phyloP scores from a whole-genome alignment of 331 rosid species.

The Spiraea crenata region DNA sequence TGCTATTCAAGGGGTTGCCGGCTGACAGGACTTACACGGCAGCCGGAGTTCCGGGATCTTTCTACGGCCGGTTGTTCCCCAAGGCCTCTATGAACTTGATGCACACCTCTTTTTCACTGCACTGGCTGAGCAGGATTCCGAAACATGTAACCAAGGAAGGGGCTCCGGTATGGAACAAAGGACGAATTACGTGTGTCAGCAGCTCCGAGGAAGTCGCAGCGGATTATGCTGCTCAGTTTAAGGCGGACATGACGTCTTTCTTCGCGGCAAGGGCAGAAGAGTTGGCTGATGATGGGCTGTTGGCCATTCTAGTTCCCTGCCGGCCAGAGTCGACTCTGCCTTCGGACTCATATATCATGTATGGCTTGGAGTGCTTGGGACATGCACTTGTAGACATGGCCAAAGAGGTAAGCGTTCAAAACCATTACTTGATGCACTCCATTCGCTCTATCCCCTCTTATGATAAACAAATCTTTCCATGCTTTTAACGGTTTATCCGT shows the following conservation, averaged over 20 bases:
- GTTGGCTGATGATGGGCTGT: constrained; percentile 27
- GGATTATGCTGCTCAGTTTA: constrained; percentile 29
- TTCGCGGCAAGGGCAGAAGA: constrained; percentile 34
- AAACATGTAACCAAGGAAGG: constrained; percentile 18
- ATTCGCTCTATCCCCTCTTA: too few species aligned
- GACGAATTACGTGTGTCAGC: constrained; percentile 25
- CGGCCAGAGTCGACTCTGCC: not conserved
- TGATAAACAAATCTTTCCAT: too few species aligned
- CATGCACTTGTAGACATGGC: too few species aligned
- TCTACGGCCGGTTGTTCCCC: too few species aligned
- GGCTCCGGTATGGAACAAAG: constrained; percentile 36
- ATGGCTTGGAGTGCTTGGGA: too few species aligned
- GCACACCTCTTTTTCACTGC: constrained; percentile 30
- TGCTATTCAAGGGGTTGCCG: not conserved
- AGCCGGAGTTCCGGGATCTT: not conserved
- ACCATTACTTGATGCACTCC: too few species aligned
- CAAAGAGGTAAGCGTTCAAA: too few species aligned
- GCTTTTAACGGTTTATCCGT: too few species aligned
- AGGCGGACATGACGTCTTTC: constrained; percentile 26
- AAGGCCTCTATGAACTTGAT: not conserved
- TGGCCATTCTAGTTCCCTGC: constrained; percentile 22
- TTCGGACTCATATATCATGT: not conserved
- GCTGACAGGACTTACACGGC: not conserved
- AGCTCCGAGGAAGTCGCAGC: constrained; percentile 27
- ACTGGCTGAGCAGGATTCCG: constrained; percentile 34